Evolutionary conservation across 2,329 filamentous ascomycete species (phyloP).

Genomic region (Lasiodiplodia theobromae): DNA sequence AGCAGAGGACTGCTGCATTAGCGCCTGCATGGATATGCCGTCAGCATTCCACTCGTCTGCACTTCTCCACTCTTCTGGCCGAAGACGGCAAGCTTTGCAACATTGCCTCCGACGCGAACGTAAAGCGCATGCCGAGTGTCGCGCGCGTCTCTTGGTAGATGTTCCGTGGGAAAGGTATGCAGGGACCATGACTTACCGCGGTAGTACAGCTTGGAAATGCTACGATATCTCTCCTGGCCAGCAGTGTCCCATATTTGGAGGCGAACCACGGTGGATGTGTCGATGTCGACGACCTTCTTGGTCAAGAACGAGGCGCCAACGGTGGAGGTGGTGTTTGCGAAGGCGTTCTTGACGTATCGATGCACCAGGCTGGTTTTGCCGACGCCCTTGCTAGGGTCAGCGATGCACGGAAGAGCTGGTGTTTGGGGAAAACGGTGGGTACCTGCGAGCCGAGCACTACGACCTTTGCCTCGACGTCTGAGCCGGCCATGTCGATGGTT

Average conservation of each 20-base stretch:
- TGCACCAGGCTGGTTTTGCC: conserved; percentile 82
- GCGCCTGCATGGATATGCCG: conserved; percentile 63
- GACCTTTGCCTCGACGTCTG: conserved; percentile 79
- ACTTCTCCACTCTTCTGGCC: conserved; percentile 10
- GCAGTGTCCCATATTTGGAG: conserved; percentile 97
- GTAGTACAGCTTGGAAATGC: conserved; percentile 95
- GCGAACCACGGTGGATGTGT: conserved; percentile 86
- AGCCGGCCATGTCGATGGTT: conserved; percentile 27
- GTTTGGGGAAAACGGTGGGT: conserved; percentile 71
- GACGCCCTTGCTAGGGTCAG: conserved; percentile 73
- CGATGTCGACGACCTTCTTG: conserved; percentile 73
- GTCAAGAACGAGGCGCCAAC: conserved; percentile 66
- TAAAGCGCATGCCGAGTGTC: not conserved
- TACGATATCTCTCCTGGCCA: conserved; percentile 93
- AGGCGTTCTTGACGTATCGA: conserved; percentile 76
- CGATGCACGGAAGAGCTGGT: conserved; percentile 72
- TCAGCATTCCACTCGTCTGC: conserved; percentile 20
- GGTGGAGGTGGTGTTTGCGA: conserved; percentile 57
- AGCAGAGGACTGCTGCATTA: conserved; percentile 92
- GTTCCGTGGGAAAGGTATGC: not conserved
- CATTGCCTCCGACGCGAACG: not conserved
- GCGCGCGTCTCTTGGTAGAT: not conserved
- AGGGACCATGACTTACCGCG: conserved; percentile 55
- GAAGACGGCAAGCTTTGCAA: conserved; percentile 8
- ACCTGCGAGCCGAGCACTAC: conserved; percentile 77